A percentile compares a stretch with the other conserved stretches of the same genome.
Conservation (phyloP, 148 eudicot genomes). For the Cornus kousa region DNA sequence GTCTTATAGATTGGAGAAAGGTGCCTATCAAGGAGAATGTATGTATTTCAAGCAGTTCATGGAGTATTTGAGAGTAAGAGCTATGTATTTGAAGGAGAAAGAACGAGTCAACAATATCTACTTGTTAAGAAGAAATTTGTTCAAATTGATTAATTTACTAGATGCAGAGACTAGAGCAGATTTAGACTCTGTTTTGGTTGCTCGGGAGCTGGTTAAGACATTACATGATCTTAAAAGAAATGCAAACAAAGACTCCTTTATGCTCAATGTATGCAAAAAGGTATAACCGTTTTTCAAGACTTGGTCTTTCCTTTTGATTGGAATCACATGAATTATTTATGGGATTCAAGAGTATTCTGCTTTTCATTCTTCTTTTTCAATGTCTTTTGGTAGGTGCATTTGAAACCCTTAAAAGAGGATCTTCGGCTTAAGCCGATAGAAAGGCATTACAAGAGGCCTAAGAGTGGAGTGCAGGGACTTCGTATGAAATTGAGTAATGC, state of each 20-base stretch:
- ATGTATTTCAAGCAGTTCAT: background rate
- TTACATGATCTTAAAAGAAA: slow-evolving; percentile 1
- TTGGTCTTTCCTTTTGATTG: background rate
- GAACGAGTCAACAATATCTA: background rate
- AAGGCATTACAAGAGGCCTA: too few species aligned
- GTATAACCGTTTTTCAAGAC: background rate
- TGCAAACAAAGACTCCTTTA: background rate
- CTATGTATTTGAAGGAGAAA: background rate
- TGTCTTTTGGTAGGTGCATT: background rate
- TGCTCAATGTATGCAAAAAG: background rate
- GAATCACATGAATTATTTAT: too few species aligned
- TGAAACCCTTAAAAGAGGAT: background rate
- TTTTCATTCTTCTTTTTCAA: background rate
- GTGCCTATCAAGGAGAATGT: background rate
- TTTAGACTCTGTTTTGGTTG: background rate
- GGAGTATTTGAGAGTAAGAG: background rate
- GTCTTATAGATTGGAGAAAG: slow-evolving; percentile 6
- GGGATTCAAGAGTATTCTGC: background rate
- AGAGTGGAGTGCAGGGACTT: background rate
- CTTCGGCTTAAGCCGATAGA: too few species aligned
- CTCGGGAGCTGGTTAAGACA: background rate
- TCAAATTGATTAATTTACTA: background rate
- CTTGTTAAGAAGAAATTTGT: background rate
- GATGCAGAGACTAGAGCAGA: background rate
- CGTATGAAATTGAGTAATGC: too few species aligned